Evolutionary conservation across 148 eudicot species (phyloP).

Genomic region (Suaeda aralocaspica): DNA sequence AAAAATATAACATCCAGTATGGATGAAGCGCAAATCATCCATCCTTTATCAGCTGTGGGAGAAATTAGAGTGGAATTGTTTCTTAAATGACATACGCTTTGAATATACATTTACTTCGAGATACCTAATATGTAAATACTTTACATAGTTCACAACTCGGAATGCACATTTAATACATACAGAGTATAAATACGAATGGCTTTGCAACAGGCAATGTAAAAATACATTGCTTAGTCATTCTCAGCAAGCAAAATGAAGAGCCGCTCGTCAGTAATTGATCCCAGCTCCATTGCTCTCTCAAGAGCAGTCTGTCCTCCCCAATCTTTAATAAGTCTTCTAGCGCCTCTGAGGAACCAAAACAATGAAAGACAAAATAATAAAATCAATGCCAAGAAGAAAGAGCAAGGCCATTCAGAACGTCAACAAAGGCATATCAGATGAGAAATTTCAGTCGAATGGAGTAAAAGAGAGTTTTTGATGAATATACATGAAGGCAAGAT

Average conservation of each 20-base stretch:
- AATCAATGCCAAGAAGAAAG: not conserved
- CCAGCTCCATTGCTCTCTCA: conserved; percentile 98
- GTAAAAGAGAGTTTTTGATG: not conserved
- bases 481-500: not conserved
- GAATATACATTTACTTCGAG: not conserved
- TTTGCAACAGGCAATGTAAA: not conserved
- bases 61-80: not conserved
- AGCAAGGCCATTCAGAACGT: not conserved
- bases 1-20: too few species aligned
- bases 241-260: conserved; percentile 82
- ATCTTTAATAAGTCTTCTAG: conserved; percentile 67
- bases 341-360: conserved; percentile 55
- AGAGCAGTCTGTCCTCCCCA: conserved; percentile 71
- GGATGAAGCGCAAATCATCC: not conserved
- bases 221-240: conserved; percentile 35
- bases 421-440: not conserved
- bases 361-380: conserved; percentile 1
- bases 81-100: not conserved
- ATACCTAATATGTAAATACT: not conserved
- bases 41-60: not conserved
- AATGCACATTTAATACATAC: not conserved
- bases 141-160: conserved; percentile 10
- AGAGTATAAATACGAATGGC: too few species aligned
- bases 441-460: not conserved
- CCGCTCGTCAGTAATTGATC: conserved; percentile 88